A percentile compares a stretch with the other conserved stretches of the same genome.
These are phyloP conservation scores for Acidiella bohemica DNA, from an alignment of 495 filamentous ascomycete genomes.

Conservation along the genomic window DNA sequence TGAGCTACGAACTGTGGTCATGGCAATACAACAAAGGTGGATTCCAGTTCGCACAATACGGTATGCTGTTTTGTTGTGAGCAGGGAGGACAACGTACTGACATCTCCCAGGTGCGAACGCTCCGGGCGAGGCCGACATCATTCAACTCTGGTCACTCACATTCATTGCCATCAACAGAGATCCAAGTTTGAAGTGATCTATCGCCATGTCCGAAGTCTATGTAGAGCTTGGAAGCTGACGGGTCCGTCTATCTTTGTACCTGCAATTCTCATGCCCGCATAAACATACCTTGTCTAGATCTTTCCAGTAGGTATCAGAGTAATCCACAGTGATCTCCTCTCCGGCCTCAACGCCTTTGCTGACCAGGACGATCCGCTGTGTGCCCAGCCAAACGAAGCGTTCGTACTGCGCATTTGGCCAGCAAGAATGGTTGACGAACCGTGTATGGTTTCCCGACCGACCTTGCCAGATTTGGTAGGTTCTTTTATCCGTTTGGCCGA, in stretches of 20 bases:
- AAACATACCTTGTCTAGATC: conserved; percentile 31
- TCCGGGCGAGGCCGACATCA: too few relatives aligned
- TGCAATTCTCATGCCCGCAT: conserved; percentile 29
- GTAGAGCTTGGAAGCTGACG: too few relatives aligned
- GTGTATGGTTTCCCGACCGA: conserved; percentile 31
- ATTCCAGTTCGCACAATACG: too few relatives aligned
- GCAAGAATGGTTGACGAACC: conserved; percentile 35
- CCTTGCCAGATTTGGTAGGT: conserved; percentile 30
- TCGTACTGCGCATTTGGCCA: conserved; percentile 31
- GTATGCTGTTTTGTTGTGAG: too few relatives aligned
- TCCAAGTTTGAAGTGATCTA: too few relatives aligned
- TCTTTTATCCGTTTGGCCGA: conserved; percentile 17
- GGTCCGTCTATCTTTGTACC: conserved; percentile 25
- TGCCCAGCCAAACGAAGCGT: conserved; percentile 32
- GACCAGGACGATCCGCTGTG: conserved; percentile 32
- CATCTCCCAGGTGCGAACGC: too few relatives aligned
- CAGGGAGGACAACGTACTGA: too few relatives aligned
- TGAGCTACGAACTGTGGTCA: conserved; percentile 50
- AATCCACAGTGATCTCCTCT: conserved; percentile 33
- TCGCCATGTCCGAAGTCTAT: too few relatives aligned
- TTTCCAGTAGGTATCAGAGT: conserved; percentile 33
- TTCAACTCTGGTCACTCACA: too few relatives aligned
- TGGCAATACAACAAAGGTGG: conserved; percentile 45
- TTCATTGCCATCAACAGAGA: too few relatives aligned
- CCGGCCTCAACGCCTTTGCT: conserved; percentile 29